Percentiles rank a stretch among this genome's conserved stretches.
phyloP scores from a whole-genome alignment of 306 rosid species.

The Corylus americana region DNA sequence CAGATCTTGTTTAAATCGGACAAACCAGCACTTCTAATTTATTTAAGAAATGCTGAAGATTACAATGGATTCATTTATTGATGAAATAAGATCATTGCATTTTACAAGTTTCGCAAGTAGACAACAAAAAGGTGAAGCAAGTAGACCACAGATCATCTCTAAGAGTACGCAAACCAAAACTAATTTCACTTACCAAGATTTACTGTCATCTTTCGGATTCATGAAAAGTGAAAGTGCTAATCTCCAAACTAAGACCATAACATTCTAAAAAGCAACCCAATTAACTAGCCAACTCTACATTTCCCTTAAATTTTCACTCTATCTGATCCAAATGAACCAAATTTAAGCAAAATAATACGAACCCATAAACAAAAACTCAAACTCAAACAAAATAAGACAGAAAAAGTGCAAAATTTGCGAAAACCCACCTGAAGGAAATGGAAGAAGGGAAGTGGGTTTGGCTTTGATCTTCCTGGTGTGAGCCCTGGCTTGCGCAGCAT shows the following conservation, averaged over 20 bases:
- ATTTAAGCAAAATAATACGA: neutral
- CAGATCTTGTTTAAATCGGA: neutral
- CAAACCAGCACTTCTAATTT: neutral
- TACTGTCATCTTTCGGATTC: neutral
- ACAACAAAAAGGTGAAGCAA: neutral
- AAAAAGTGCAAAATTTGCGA: neutral
- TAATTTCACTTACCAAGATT: neutral
- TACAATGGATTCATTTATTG: neutral
- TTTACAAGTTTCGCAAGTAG: neutral
- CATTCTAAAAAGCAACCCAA: neutral
- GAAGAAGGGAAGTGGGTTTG: neutral
- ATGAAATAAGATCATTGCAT: neutral
- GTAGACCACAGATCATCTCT: neutral
- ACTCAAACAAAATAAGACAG: neutral
- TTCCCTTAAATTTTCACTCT: neutral
- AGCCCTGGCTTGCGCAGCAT: neutral
- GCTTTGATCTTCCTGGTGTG: neutral
- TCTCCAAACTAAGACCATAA: neutral
- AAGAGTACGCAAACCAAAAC: neutral
- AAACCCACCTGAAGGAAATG: slow-evolving; percentile 29
- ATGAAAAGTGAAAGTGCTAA: neutral
- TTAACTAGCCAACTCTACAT: neutral
- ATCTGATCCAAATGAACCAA: neutral
- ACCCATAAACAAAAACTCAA: neutral
- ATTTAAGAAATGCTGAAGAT: neutral